These are phyloP conservation scores for Fusarium odoratissimum DNA, from an alignment of 2,329 filamentous ascomycete species.

Conservation along the genomic window DNA sequence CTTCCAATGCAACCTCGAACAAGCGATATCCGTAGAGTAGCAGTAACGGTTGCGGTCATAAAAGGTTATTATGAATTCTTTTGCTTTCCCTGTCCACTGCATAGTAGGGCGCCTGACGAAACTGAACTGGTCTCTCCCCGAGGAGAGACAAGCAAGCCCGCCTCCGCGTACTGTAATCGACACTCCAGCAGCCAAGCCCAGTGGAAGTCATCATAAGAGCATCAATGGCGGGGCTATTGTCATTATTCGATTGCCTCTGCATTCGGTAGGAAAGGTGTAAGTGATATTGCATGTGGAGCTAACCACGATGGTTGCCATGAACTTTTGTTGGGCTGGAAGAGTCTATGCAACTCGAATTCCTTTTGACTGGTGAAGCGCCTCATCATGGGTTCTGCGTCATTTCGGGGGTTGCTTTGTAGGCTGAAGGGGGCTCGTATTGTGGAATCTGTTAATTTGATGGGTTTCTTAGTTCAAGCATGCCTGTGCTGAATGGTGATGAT, in stretches of 20 bases:
- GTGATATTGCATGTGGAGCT: slow-evolving; percentile 2
- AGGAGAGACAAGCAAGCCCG: slow-evolving; percentile 4
- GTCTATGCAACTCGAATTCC: slow-evolving; percentile 15
- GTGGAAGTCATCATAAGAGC: slow-evolving; percentile 14
- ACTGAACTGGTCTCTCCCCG: background rate
- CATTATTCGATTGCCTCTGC: slow-evolving; percentile 13
- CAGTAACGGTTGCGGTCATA: slow-evolving; percentile 1
- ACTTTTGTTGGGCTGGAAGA: slow-evolving; percentile 24
- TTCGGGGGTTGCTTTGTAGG: slow-evolving; percentile 4
- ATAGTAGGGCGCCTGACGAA: background rate
- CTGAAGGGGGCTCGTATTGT: background rate
- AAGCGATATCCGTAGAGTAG: background rate
- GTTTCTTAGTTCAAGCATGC: background rate
- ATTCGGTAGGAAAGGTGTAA: slow-evolving; percentile 3
- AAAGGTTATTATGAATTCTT: slow-evolving; percentile 2
- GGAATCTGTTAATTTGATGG: slow-evolving; percentile 1
- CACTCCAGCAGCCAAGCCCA: slow-evolving; percentile 37
- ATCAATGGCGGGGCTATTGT: slow-evolving; percentile 25
- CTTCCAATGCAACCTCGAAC: slow-evolving; percentile 23
- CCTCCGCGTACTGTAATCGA: slow-evolving; percentile 3
- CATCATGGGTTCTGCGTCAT: slow-evolving; percentile 20
- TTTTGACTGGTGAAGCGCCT: background rate
- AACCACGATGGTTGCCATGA: slow-evolving; percentile 2
- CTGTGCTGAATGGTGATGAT: background rate
- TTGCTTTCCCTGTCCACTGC: slow-evolving; percentile 4